A percentile compares a stretch with the other conserved stretches of the same genome.
These are phyloP conservation scores for Bacidia gigantensis DNA, from an alignment of 495 filamentous ascomycete genomes.

Conservation along the genomic window DNA sequence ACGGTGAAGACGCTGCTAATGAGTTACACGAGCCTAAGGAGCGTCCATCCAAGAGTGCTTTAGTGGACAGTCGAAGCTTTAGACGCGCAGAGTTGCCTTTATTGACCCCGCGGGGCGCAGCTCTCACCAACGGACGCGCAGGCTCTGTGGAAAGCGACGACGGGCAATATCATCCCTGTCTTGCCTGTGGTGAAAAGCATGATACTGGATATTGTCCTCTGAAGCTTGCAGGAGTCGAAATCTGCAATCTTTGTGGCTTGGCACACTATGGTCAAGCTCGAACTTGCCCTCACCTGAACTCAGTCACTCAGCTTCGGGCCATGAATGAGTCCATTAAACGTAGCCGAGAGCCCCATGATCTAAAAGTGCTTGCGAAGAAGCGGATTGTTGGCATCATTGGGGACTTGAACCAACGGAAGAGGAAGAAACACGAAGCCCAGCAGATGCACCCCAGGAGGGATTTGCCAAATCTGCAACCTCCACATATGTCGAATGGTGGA, in stretches of 20 bases:
- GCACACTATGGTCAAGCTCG: conserved; percentile 45
- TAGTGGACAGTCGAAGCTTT: conserved; percentile 24
- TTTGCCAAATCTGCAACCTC: background rate
- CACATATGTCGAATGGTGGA: background rate
- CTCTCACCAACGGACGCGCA: background rate
- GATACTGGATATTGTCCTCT: conserved; percentile 44
- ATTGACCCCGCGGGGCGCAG: background rate
- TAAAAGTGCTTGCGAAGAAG: conserved; percentile 37
- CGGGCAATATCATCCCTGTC: conserved; percentile 25
- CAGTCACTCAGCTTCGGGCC: conserved; percentile 37
- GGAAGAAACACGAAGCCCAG: conserved; percentile 14
- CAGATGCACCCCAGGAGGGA: background rate
- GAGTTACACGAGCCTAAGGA: conserved; percentile 8
- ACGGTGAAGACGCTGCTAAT: conserved; percentile 8
- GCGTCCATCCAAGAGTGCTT: background rate
- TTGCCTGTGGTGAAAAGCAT: conserved; percentile 41
- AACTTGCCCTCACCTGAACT: conserved; percentile 47
- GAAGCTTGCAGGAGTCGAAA: conserved; percentile 45
- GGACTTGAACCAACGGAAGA: conserved; percentile 32
- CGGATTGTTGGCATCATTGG: conserved; percentile 45
- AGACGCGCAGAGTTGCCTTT: conserved; percentile 23
- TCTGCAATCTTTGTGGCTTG: conserved; percentile 52
- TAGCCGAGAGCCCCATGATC: conserved; percentile 39
- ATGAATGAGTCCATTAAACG: conserved; percentile 48
- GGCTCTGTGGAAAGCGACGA: conserved; percentile 5